Base-by-base conservation (phyloP, 164 flowering plant species). In the Piper longum region DNA sequence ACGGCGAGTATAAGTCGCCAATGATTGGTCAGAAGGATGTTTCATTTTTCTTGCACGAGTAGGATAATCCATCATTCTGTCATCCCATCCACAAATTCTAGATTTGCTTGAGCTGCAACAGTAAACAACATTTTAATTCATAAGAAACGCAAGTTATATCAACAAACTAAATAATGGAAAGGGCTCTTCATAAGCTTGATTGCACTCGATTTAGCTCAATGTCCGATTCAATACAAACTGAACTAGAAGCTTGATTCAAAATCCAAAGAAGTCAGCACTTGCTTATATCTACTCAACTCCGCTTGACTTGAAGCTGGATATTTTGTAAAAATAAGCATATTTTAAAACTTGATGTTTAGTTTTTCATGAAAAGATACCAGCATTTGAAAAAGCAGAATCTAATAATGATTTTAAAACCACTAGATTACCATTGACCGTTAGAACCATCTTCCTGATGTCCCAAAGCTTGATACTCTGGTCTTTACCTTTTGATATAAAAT, bases 371-470 rank as follows among this genome's bases (percentile, higher is more conserved):
- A 26, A 56, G 11, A 5, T 56, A 4, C 19, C 19, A 4, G 2
- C 59, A 16, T 16, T 48, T 14, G 52, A 48, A 48, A 9, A 48
- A 6, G 12, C 52, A 48, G 14, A 8, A 48, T 5, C 7, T 9
- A 48, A 1, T 9, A 9, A 48, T 14, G 14, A 0, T 9, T 48
- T 48, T 48, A 36, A 19, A 64, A 65, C 45, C 41, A 58, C 56
- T 63, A 43, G 81, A 60, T 26, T 82, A 87, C 96, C 85, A 39
- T 56, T 64, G 51, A 62, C 76, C 66, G 69, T 75, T 81, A 1
- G 88, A 71, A 17, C 91, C 98, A 92, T 89, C 69, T 76, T 87
- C 43, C 98, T 73, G 59, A 92, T 89, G 69, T 92, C 98, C 98
- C 98, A 92, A 52, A 89, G 87, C 72, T 92, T 92, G 74, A 79